These are phyloP conservation scores for Xerocomellus chrysenteron DNA, from an alignment of 768 basidiomycete genomes.

Conservation along the genomic window DNA sequence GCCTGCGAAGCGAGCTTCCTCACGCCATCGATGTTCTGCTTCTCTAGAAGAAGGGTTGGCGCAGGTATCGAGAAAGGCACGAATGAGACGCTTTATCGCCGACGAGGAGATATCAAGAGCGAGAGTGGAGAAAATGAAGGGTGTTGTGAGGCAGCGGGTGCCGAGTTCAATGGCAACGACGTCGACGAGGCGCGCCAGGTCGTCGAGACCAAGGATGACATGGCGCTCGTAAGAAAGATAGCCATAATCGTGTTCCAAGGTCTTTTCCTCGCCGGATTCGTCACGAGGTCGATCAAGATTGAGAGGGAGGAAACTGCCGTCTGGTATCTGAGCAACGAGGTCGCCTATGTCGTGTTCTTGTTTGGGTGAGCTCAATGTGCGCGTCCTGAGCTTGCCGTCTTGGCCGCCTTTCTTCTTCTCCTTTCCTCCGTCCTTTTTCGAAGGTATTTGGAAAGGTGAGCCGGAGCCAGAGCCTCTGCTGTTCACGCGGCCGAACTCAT, in stretches of 20 bases:
- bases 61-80: constrained; percentile 75
- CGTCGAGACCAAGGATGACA: constrained; percentile 73
- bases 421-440: constrained; percentile 51
- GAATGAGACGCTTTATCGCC: constrained; percentile 74
- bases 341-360: constrained; percentile 34
- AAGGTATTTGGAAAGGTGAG: constrained; percentile 15
- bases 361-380: constrained; percentile 42
- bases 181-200: constrained; percentile 69
- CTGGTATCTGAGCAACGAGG: constrained; percentile 41
- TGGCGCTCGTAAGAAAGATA: constrained; percentile 73
- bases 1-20: constrained; percentile 81
- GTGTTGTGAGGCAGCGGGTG: constrained; percentile 76
- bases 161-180: constrained; percentile 69
- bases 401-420: constrained; percentile 42
- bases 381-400: constrained; percentile 36
- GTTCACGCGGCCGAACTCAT: constrained; percentile 66
- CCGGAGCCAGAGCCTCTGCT: constrained; percentile 42
- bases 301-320: constrained; percentile 54
- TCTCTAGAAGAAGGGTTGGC: constrained; percentile 31
- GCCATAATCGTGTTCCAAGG: constrained; percentile 57
- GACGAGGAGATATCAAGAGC: constrained; percentile 81
- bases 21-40: constrained; percentile 61
- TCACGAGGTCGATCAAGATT: constrained; percentile 48
- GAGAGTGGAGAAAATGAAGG: constrained; percentile 86
- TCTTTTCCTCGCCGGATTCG: constrained; percentile 39